These are phyloP conservation scores for Fusarium anguioides DNA, from an alignment of 2,329 filamentous ascomycete genomes.

Conservation along the genomic window DNA sequence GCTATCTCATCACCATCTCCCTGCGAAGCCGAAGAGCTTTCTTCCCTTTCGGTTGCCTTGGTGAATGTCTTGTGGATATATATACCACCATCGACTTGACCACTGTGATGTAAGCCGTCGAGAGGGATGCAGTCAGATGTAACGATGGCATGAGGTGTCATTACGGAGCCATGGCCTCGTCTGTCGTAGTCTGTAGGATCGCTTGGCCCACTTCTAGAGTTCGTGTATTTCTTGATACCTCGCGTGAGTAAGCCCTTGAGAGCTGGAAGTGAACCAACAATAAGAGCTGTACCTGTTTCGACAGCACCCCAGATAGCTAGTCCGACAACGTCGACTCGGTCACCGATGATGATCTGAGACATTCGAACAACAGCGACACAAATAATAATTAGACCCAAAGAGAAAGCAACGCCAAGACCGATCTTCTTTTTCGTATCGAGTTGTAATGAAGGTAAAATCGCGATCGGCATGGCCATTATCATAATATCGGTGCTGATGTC, in stretches of 20 bases:
- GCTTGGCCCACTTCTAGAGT: conserved; percentile 2
- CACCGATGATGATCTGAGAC: conserved; percentile 21
- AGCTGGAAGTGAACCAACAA: conserved; percentile 18
- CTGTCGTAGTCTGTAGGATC: conserved; percentile 12
- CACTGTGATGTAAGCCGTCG: conserved; percentile 2
- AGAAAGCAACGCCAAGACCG: conserved; percentile 17
- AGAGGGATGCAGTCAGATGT: conserved; percentile 15
- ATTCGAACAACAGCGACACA: conserved; percentile 19
- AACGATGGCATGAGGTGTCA: neutral
- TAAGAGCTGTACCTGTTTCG: conserved; percentile 23
- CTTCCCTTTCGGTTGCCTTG: neutral
- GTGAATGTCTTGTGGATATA: conserved; percentile 28
- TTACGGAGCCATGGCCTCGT: conserved; percentile 3
- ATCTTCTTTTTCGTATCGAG: conserved; percentile 28
- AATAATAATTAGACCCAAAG: conserved; percentile 22
- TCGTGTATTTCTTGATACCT: conserved; percentile 18
- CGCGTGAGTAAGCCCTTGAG: conserved; percentile 20
- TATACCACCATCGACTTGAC: conserved; percentile 7
- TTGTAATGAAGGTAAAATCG: conserved; percentile 17
- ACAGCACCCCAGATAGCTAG: conserved; percentile 25
- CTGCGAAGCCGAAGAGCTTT: conserved; percentile 1
- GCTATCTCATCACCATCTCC: conserved; percentile 14
- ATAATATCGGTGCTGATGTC: conserved; percentile 21
- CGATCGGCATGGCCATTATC: conserved; percentile 30
- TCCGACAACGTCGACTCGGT: conserved; percentile 20